Conservation (phyloP, 345 rosid genomes). For the Populus alba region DNA sequence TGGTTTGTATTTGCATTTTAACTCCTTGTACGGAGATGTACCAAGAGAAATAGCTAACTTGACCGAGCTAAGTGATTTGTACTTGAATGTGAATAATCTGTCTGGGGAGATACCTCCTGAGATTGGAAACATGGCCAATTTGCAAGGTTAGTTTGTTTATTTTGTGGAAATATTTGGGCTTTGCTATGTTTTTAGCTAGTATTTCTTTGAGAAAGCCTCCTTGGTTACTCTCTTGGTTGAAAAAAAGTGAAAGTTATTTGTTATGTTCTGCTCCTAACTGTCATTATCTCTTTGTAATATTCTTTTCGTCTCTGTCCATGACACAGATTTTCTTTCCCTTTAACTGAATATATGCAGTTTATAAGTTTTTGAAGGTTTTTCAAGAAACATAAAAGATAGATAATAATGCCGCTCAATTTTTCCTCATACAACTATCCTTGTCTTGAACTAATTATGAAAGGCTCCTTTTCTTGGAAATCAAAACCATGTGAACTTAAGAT, state of each 20-base stretch:
- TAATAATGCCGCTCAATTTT: neutral
- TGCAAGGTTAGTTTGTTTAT: constrained; percentile 64
- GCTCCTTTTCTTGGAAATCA: neutral
- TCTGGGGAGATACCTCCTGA: constrained; percentile 73
- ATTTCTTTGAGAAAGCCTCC: neutral
- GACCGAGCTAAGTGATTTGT: constrained; percentile 65
- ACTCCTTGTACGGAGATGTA: constrained; percentile 63
- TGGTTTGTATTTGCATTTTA: constrained; percentile 87
- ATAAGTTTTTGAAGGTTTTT: neutral
- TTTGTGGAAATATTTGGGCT: neutral
- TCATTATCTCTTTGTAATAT: neutral
- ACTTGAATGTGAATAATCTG: constrained; percentile 79
- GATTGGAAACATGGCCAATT: constrained; percentile 56
- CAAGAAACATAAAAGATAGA: neutral
- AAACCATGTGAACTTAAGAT: neutral
- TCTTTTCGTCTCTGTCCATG: neutral
- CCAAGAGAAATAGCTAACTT: constrained; percentile 65
- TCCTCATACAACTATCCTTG: neutral
- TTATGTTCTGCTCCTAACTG: neutral
- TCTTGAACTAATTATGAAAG: neutral
- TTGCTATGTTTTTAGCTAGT: neutral
- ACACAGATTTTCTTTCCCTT: neutral
- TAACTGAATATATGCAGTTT: neutral
- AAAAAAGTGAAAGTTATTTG: neutral
- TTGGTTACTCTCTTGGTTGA: neutral